Conservation (phyloP, 164 flowering plant genomes). For the Macadamia integrifolia region DNA sequence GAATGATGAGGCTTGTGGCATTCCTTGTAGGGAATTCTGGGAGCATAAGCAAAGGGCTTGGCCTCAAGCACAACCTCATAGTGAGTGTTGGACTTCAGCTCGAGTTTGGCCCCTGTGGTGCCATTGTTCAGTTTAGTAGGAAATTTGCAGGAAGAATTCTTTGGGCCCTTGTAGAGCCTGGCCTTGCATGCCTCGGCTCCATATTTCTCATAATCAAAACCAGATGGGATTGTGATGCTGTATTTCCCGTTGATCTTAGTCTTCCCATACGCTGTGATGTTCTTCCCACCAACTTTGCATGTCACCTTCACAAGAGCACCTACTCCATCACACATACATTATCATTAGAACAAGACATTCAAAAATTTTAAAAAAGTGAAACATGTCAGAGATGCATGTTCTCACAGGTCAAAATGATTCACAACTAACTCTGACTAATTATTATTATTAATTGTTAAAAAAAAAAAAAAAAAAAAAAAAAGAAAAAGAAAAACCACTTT, state of each 20-base stretch:
- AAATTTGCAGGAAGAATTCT: conserved; percentile 57
- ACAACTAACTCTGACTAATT: no score
- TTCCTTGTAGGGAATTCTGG: conserved; percentile 53
- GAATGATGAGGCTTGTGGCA: conserved; percentile 54
- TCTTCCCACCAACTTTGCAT: conserved; percentile 52
- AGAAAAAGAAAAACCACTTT: no score
- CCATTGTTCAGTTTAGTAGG: conserved; percentile 51
- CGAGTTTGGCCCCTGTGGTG: conserved; percentile 39
- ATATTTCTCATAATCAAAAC: conserved; percentile 44
- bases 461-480: no score
- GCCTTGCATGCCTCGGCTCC: conserved; percentile 62
- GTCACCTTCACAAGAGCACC: conserved; percentile 67
- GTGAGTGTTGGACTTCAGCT: conserved; percentile 50
- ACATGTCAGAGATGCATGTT: no score
- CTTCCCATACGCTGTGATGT: conserved; percentile 50
- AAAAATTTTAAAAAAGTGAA: no score
- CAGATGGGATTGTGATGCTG: conserved; percentile 37
- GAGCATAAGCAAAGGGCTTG: conserved; percentile 65
- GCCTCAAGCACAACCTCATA: conserved; percentile 52
- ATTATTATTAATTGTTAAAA: no score
- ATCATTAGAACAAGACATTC: no score
- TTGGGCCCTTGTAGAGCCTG: conserved; percentile 52
- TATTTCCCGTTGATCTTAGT: conserved; percentile 69
- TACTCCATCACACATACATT: conserved; percentile 15
- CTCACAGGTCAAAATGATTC: no score